These are phyloP conservation scores for Verbena officinalis DNA, from an alignment of 257 asterid species.

Conservation along the genomic window DNA sequence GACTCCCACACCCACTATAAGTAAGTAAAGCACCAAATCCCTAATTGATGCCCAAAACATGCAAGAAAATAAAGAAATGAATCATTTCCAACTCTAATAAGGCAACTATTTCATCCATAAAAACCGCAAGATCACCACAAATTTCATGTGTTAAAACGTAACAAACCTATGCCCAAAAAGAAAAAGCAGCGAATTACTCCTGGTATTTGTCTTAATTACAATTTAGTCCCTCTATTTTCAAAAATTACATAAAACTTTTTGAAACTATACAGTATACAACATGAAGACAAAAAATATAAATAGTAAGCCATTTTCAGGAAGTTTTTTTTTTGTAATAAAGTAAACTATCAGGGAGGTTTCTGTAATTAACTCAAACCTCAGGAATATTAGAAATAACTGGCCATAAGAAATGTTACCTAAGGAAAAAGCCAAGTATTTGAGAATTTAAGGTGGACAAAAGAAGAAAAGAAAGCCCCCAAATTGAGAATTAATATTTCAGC, in stretches of 20 bases:
- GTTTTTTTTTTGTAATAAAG: no score
- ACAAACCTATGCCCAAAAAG: neutral
- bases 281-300: no score
- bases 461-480: slow-evolving; percentile 28
- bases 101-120: slow-evolving; percentile 10
- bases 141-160: slow-evolving; percentile 7
- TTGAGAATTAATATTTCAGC: slow-evolving; percentile 23
- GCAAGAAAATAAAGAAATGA: neutral
- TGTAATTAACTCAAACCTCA: no score
- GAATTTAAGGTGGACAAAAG: slow-evolving; percentile 38
- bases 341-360: no score
- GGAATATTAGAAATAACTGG: neutral
- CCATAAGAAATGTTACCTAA: neutral
- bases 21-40: neutral
- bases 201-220: no score
- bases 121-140: slow-evolving; percentile 20
- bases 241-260: no score
- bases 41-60: neutral
- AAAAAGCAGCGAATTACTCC: no score
- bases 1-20: neutral
- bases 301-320: no score
- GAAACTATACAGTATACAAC: no score
- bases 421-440: slow-evolving; percentile 34
- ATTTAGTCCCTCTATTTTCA: no score
- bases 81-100: neutral